These are phyloP conservation scores for Fusarium sp. DNA, from an alignment of 2,329 filamentous ascomycete genomes.

Conservation along the genomic window DNA sequence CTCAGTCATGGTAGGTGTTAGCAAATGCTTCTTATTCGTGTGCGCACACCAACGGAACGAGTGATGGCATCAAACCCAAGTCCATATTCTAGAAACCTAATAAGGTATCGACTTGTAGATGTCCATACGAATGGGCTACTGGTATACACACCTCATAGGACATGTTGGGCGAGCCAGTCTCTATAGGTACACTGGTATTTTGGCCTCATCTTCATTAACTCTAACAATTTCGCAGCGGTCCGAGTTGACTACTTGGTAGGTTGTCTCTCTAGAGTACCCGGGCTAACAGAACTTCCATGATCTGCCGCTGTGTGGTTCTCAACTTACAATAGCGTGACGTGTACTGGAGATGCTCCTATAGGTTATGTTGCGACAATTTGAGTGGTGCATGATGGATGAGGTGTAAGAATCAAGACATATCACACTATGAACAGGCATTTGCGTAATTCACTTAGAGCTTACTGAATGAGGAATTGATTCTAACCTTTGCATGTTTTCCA, in stretches of 20 bases:
- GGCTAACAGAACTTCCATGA: neutral
- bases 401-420: neutral
- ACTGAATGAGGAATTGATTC: neutral
- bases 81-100: neutral
- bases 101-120: neutral
- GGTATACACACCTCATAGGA: neutral
- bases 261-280: neutral
- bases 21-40: neutral
- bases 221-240: neutral
- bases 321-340: neutral
- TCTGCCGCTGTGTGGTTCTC: neutral
- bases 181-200: neutral
- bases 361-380: neutral
- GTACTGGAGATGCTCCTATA: neutral
- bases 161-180: neutral
- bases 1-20: neutral
- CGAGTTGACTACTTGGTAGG: neutral
- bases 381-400: neutral
- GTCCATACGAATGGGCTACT: neutral
- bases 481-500: neutral
- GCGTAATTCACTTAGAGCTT: neutral
- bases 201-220: neutral
- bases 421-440: neutral
- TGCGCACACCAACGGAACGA: neutral
- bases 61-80: slow-evolving; percentile 8